These are phyloP conservation scores for Aspergillus novofumigatus DNA, from an alignment of 2,329 filamentous ascomycete species.

Conservation along the genomic window DNA sequence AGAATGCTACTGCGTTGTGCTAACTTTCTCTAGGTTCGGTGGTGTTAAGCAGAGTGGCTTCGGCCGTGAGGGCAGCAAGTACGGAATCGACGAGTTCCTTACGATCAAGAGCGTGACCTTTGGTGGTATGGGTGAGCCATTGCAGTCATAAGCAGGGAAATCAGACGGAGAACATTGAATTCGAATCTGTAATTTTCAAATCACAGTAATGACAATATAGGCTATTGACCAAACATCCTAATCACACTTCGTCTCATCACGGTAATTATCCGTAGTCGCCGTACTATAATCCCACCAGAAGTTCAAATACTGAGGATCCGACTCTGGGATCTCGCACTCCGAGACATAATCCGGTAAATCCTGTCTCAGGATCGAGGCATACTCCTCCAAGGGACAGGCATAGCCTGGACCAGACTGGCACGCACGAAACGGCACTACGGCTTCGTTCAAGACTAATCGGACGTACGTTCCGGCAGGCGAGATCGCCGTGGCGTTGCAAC, in stretches of 20 bases:
- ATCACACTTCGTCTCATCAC: neutral
- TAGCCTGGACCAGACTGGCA: constrained; percentile 18
- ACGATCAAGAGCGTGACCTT: constrained; percentile 66
- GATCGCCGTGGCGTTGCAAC: constrained; percentile 14
- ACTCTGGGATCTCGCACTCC: constrained; percentile 9
- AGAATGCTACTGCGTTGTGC: neutral
- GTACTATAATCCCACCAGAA: constrained; percentile 17
- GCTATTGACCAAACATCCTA: neutral
- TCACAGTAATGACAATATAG: neutral
- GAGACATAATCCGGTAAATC: constrained; percentile 7
- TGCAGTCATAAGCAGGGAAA: no score
- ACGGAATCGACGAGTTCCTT: constrained; percentile 73
- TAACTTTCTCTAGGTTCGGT: constrained; percentile 55
- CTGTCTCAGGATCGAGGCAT: constrained; percentile 6
- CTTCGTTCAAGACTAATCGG: constrained; percentile 20
- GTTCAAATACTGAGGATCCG: constrained; percentile 12
- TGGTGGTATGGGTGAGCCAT: constrained; percentile 57
- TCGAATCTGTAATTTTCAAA: neutral
- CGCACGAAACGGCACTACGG: constrained; percentile 14
- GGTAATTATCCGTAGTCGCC: neutral
- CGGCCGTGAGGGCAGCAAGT: constrained; percentile 71
- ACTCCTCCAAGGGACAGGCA: constrained; percentile 14
- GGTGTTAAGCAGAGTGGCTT: constrained; percentile 81
- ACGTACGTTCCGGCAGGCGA: constrained; percentile 14
- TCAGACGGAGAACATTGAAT: no score